Percentiles rank a stretch among this genome's conserved stretches.
These are phyloP conservation scores for Nothophytophthora sp. DNA, from an alignment of 352 stramenopile species.

Conservation along the genomic window DNA sequence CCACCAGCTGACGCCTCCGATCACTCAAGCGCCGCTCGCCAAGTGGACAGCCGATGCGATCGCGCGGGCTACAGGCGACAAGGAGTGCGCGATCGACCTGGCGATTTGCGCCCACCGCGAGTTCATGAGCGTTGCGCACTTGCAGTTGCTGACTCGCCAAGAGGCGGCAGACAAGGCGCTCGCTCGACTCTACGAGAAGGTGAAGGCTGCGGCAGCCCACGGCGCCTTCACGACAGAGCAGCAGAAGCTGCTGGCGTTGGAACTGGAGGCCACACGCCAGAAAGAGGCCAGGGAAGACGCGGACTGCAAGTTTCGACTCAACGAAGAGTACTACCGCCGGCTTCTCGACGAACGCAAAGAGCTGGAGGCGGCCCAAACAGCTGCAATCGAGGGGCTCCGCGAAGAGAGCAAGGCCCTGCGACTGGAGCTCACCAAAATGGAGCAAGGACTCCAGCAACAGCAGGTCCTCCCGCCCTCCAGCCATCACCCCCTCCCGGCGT, in stretches of 20 bases:
- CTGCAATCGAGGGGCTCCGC: conserved; percentile 32
- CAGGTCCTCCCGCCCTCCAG: conserved; percentile 16
- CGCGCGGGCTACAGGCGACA: conserved; percentile 26
- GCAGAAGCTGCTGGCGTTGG: conserved; percentile 37
- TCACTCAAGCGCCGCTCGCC: conserved; percentile 15
- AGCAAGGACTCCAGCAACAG: conserved; percentile 26
- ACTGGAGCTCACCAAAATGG: conserved; percentile 41
- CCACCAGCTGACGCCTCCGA: conserved; percentile 1
- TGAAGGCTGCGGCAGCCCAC: conserved; percentile 24
- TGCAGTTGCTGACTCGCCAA: conserved; percentile 34
- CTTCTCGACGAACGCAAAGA: conserved; percentile 59
- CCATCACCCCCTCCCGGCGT: conserved; percentile 9
- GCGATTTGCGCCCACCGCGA: conserved; percentile 59
- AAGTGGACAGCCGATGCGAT: conserved; percentile 20
- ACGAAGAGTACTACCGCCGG: conserved; percentile 44
- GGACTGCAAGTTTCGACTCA: conserved; percentile 38
- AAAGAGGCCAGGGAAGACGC: conserved; percentile 28
- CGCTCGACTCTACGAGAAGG: conserved; percentile 20
- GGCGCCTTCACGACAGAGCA: conserved; percentile 39
- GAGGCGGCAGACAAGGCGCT: conserved; percentile 26
- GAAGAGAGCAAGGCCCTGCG: conserved; percentile 38
- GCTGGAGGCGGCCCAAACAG: conserved; percentile 43
- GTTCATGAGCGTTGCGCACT: conserved; percentile 45
- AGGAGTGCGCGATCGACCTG: conserved; percentile 55
- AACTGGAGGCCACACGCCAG: conserved; percentile 40